These are phyloP conservation scores for Coffea eugenioides DNA, from an alignment of 257 asterid genomes.

Conservation along the genomic window DNA sequence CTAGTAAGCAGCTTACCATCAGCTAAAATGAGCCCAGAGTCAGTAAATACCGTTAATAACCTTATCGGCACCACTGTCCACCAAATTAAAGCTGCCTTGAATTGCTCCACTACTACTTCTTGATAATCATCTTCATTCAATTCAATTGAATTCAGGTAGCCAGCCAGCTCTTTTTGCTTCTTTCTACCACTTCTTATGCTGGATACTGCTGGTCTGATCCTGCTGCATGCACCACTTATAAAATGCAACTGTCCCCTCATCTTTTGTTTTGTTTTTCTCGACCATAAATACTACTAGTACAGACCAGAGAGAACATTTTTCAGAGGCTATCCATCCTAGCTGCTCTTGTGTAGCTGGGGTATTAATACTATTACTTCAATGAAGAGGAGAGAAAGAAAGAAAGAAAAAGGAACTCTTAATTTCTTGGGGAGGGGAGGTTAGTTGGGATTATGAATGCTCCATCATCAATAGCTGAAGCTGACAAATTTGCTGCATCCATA, in stretches of 20 bases:
- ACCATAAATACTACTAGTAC: constrained; percentile 19
- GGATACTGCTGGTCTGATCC: background rate
- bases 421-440: constrained; percentile 19
- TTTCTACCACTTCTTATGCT: background rate
- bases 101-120: constrained; percentile 41
- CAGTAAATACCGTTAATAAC: constrained; percentile 78
- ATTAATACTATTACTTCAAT: constrained; percentile 19
- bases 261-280: background rate
- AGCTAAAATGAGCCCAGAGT: constrained; percentile 80
- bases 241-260: constrained; percentile 5
- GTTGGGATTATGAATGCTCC: constrained; percentile 66
- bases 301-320: constrained; percentile 8
- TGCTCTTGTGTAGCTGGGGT: constrained; percentile 15
- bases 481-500: constrained; percentile 35
- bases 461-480: constrained; percentile 53
- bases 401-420: background rate
- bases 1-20: constrained; percentile 72
- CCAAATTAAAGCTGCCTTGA: constrained; percentile 87
- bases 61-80: constrained; percentile 75
- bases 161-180: background rate
- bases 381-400: constrained; percentile 8
- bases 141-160: background rate
- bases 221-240: background rate
- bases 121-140: constrained; percentile 20
- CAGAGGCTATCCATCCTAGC: constrained; percentile 1